These are phyloP conservation scores for Fusarium sp. DNA, from an alignment of 2,329 filamentous ascomycete genomes.

Conservation along the genomic window DNA sequence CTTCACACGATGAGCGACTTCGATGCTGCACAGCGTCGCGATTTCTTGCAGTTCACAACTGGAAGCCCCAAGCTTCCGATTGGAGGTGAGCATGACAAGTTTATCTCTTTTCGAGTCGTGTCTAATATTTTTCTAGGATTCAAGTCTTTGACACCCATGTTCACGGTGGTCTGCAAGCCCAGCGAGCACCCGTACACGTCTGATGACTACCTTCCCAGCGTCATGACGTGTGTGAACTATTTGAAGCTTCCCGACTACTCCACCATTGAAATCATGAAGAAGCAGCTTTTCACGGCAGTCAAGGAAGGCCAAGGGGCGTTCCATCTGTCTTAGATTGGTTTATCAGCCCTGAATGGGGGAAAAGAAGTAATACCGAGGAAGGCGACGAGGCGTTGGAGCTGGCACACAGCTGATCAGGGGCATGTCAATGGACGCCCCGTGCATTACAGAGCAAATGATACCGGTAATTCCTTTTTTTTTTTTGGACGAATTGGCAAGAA, in stretches of 20 bases:
- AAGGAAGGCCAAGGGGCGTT: constrained; percentile 97
- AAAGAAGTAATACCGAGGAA: constrained; percentile 3
- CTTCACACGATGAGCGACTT: constrained; percentile 95
- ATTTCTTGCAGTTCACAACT: constrained; percentile 97
- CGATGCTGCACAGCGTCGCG: constrained; percentile 77
- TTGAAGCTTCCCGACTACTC: constrained; percentile 97
- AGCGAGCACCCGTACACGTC: constrained; percentile 92
- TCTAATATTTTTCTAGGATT: constrained; percentile 73
- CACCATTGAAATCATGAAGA: constrained; percentile 77
- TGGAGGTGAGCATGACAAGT: constrained; percentile 74
- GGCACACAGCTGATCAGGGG: neutral
- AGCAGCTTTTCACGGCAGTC: constrained; percentile 85
- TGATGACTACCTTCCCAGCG: constrained; percentile 98
- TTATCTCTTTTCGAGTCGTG: constrained; percentile 1
- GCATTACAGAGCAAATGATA: constrained; percentile 14
- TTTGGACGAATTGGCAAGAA: constrained; percentile 27
- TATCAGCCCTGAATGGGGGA: neutral
- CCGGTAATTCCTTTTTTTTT: constrained; percentile 22
- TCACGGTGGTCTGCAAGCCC: constrained; percentile 99
- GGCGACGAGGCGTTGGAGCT: neutral
- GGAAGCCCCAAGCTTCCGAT: constrained; percentile 98
- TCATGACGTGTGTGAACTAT: constrained; percentile 99
- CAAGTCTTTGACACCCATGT: constrained; percentile 96
- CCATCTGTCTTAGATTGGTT: constrained; percentile 79
- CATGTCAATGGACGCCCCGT: neutral